Conservation (phyloP, 1,139 yeast genomes). For the Zygoascus hellenicus region DNA sequence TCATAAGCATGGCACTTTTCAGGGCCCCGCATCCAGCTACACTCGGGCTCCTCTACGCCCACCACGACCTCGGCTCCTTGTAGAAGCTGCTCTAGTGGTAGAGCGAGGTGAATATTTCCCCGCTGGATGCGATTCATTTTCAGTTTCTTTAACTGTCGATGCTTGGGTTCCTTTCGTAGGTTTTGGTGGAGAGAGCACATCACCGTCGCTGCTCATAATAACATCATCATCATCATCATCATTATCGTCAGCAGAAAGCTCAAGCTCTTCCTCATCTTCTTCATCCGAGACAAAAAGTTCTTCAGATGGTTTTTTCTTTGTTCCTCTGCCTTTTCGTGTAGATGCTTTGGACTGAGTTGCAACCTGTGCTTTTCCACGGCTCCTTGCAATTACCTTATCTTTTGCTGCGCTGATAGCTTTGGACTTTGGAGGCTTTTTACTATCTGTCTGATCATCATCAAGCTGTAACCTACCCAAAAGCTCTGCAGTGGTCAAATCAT, state of each 20-base stretch:
- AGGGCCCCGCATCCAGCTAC: neutral
- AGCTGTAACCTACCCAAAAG: conserved; percentile 6
- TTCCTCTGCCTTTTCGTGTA: neutral
- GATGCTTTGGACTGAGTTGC: conserved; percentile 4
- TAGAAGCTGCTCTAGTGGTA: neutral
- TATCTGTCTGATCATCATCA: conserved; percentile 2
- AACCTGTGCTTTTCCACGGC: neutral
- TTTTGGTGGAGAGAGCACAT: neutral
- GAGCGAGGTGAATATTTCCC: neutral
- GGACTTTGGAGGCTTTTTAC: conserved; percentile 3
- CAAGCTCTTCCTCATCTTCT: neutral
- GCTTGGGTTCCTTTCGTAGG: neutral
- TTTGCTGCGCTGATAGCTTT: conserved; percentile 4
- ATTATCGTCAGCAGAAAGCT: conserved; percentile 8
- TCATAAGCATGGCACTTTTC: no score
- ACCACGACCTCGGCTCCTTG: conserved; percentile 4
- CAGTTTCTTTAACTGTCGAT: neutral
- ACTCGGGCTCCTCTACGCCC: conserved; percentile 5
- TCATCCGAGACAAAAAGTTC: no score
- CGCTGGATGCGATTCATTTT: neutral
- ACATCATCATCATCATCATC: conserved; percentile 10
- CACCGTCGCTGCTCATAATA: neutral
- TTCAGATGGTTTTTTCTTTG: neutral
- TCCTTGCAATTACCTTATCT: neutral
- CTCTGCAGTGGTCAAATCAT: conserved; percentile 9